A percentile compares a stretch with the other conserved stretches of the same genome.
These are phyloP conservation scores for Cicer arietinum DNA, from an alignment of 306 rosid species.

Conservation along the genomic window DNA sequence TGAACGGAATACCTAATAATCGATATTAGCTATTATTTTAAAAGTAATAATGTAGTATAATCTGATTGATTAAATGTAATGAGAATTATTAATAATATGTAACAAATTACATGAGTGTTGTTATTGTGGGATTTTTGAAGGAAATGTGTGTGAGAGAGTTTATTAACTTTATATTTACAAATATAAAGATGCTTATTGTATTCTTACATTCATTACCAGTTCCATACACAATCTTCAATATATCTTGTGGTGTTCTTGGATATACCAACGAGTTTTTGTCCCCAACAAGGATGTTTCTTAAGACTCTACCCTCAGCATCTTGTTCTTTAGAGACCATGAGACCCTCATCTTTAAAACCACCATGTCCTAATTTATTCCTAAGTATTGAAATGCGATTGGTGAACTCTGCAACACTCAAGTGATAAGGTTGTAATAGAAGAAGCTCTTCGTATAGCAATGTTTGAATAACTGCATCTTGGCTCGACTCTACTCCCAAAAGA, in stretches of 20 bases:
- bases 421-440: slow-evolving; percentile 45
- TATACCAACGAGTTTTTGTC: slow-evolving; percentile 59
- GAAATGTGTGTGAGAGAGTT: too few relatives aligned
- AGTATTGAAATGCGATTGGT: slow-evolving; percentile 67
- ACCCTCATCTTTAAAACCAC: slow-evolving; percentile 80
- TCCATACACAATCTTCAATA: slow-evolving; percentile 74
- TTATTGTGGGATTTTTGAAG: too few relatives aligned
- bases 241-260: slow-evolving; percentile 67
- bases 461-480: slow-evolving; percentile 63
- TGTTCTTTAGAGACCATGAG: slow-evolving; percentile 42
- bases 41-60: too few relatives aligned
- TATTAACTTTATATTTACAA: too few relatives aligned
- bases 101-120: too few relatives aligned
- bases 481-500: slow-evolving; percentile 75
- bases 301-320: slow-evolving; percentile 60
- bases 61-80: too few relatives aligned
- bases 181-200: too few relatives aligned
- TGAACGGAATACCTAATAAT: background rate
- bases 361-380: slow-evolving; percentile 58
- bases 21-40: too few relatives aligned
- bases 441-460: slow-evolving; percentile 30
- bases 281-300: slow-evolving; percentile 67
- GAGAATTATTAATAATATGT: too few relatives aligned
- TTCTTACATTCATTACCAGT: slow-evolving; percentile 51
- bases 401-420: slow-evolving; percentile 62